Percentiles rank a stretch among this genome's conserved stretches.
Evolutionary conservation across 495 filamentous ascomycete genomes (phyloP).

Genomic region (Bacidia gigantensis): DNA sequence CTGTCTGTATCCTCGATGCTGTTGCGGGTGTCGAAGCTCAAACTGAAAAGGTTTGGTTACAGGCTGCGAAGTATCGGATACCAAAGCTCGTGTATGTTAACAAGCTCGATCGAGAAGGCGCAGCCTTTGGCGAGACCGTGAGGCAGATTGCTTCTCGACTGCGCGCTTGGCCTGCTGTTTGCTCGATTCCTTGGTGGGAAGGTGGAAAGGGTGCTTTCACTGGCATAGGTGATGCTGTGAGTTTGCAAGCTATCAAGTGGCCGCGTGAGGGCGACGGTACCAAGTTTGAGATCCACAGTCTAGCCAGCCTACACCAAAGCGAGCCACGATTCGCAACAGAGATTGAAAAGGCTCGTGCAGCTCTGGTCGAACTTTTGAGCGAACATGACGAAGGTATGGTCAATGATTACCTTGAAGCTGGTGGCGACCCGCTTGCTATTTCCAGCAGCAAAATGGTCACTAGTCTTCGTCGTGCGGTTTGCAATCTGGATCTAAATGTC

Average conservation of each 20-base stretch:
- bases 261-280: conserved; percentile 54
- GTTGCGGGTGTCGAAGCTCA: conserved; percentile 97
- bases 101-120: conserved; percentile 91
- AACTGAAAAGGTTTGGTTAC: conserved; percentile 92
- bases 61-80: conserved; percentile 73
- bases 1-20: conserved; percentile 89
- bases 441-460: conserved; percentile 48
- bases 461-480: conserved; percentile 59
- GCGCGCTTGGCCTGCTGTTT: conserved; percentile 73
- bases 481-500: conserved; percentile 45
- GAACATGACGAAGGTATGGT: conserved; percentile 80
- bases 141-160: conserved; percentile 71
- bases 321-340: conserved; percentile 50
- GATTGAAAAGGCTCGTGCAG: conserved; percentile 58
- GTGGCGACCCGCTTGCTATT: conserved; percentile 58
- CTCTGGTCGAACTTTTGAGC: conserved; percentile 68
- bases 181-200: conserved; percentile 89
- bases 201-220: conserved; percentile 55
- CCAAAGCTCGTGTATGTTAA: conserved; percentile 85
- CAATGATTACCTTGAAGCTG: conserved; percentile 63
- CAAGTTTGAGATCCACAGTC: conserved; percentile 33
- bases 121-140: conserved; percentile 75
- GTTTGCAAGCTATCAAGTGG: conserved; percentile 40
- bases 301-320: conserved; percentile 37
- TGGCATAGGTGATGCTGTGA: conserved; percentile 74